Evolutionary conservation across 2,329 filamentous ascomycete genomes (phyloP), one percentile per base, ranked within the genome.

Genomic region (Xylariaceae sp.): DNA sequence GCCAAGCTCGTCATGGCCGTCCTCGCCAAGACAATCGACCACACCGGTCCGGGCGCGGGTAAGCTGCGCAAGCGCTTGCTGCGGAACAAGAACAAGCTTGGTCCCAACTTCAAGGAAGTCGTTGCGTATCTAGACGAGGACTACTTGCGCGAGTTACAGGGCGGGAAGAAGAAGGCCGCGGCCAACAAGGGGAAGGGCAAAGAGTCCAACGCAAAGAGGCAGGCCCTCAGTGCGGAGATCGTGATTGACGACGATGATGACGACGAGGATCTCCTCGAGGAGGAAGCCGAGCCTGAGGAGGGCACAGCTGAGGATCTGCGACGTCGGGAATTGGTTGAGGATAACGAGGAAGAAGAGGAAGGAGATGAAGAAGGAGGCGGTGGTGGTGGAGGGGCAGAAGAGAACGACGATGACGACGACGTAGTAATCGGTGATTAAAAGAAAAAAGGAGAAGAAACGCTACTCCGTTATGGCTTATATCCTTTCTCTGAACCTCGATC

Each of bases 1-100:
- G 88, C 86, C 63, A 95, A 94, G 71, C 84, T 96, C 49, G 89
- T 97, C 44, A 82, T 96, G 48, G 88, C 88, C 10, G 86, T 96
- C 18, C 79, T 89, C 8, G 90, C 87, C 17, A 86, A 85, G 56
- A 85, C 92, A 47, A 78, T 97, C 54, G 91, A 95, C 70, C 76
- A 79, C 48, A 78, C 77, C 1, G 85, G 83, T 5, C 75, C 81
- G 9, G 76, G 83, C 35, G 81, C 81, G 7, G 86, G 84, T 35
- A 84, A 83, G 70, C 80, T 96, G 42, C 83, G 84, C 63, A 83
- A 85, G 67, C 82, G 92, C 17, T 78, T 99, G 18, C 80, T 88
- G 68, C 82, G 90, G 65, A 97, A 99, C 74, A 88, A 88, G 70
- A 78, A 77, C n/a, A 86, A 85, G 70, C 81, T 99, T 2, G 94